Evolutionary conservation across 2,329 filamentous ascomycete genomes (phyloP), one percentile per base, ranked within the genome.

Genomic region (Pseudogymnoascus sp.): DNA sequence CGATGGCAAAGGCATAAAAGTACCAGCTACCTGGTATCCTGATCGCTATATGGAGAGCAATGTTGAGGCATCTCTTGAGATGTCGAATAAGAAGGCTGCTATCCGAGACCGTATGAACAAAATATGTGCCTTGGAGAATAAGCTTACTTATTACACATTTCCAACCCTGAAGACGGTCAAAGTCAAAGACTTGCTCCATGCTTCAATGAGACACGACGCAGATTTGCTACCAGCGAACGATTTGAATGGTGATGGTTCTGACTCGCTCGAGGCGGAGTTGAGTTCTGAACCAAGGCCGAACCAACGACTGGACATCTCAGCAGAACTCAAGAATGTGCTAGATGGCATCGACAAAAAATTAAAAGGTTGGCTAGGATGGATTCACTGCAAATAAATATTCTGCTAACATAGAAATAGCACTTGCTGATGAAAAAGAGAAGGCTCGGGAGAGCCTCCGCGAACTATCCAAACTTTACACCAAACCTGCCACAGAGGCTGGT

Each of bases 11-110:
- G 74, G 74, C 2, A 73, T 82, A 41, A 78, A 82, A 3, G 77
- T 84, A 35, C 82, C 82, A 5, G 70, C 72, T 41, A 71, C 77
- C 11, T 77, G 82, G 63, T 83, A 82, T 65, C 77, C 80, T 1
- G 81, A 84, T 68, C 77, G 75, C n/a, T 84, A 83, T 62, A 69
- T 81, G 59, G 71, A 73, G 57, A 70, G 66, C 9, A 75, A 77
- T 12, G 77, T 76, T 60, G 72, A 78, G 9, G 76, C 79, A 59
- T 78, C 80, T 12, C 64, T 76, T 7, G 73, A 75, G 6, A 80
- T 82, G 71, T 68, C 71, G 14, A 41, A 66, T 33, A 60, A 65
- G 53, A 71, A 71, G 61, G 33, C 50, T 35, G 65, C 63, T 14
- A 60, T 70, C 41, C 66, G 58, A 62, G 74, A 65, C 66, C 71